phyloP scores from a whole-genome alignment of 139 green algal species.

The Parachlorella kessleri region DNA sequence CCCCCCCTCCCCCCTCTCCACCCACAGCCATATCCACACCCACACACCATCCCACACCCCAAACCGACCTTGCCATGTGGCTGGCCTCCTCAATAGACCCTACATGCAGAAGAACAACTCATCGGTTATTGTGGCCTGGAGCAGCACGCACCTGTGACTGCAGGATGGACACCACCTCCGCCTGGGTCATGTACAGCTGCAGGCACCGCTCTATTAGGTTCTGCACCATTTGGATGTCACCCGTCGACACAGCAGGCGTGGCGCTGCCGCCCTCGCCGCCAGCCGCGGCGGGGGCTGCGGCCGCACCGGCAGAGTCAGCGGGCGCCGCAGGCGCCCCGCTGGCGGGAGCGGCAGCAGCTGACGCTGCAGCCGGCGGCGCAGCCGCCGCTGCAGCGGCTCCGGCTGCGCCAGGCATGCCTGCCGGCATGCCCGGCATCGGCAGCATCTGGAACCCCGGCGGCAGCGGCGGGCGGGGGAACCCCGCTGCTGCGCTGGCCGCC shows the following conservation, averaged over 20 bases:
- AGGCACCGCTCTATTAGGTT: conserved; percentile 94
- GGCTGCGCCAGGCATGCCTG: background rate
- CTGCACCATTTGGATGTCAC: conserved; percentile 91
- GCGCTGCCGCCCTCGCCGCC: background rate
- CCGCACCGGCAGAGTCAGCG: background rate
- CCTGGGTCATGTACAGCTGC: conserved; percentile 90
- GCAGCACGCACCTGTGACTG: conserved; percentile 72
- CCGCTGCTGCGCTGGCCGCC: background rate
- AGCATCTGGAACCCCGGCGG: background rate
- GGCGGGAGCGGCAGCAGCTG: too few species aligned
- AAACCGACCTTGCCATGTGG: too few species aligned
- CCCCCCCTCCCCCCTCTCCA: background rate
- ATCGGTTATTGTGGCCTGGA: too few species aligned
- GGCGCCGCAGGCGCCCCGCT: too few species aligned
- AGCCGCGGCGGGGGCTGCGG: background rate
- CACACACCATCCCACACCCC: background rate
- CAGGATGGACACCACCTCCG: conserved; percentile 80
- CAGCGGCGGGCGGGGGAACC: background rate
- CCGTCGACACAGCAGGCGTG: conserved; percentile 53
- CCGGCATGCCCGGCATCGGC: background rate
- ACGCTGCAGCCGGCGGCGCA: background rate
- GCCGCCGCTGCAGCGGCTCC: too few species aligned
- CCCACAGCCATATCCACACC: background rate
- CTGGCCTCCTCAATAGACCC: too few species aligned
- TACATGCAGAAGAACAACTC: too few species aligned